Evolutionary conservation across 164 flowering plant genomes (phyloP).

Genomic region (Paratinospora sagittata): DNA sequence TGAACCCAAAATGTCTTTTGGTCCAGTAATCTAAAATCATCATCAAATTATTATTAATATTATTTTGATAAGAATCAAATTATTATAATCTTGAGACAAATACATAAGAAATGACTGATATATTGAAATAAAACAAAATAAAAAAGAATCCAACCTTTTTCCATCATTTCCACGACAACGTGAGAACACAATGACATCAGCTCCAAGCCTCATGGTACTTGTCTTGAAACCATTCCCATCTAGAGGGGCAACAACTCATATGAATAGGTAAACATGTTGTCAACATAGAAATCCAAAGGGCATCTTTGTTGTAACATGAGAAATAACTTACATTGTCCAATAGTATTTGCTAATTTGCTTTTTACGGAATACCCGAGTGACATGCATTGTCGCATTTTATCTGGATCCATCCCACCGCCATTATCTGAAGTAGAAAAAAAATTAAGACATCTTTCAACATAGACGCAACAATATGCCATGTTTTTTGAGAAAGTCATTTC

Average conservation of each 20-base stretch:
- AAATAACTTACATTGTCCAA: conserved; percentile 78
- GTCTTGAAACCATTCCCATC: conserved; percentile 15
- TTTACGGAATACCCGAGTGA: conserved; percentile 91
- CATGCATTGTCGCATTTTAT: conserved; percentile 92
- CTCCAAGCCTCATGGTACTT: conserved; percentile 10
- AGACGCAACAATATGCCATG: neutral
- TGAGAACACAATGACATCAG: conserved; percentile 27
- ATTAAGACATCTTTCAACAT: neutral
- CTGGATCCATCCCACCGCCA: conserved; percentile 96
- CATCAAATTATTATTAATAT: no score
- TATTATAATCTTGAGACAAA: neutral
- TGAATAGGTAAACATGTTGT: no score
- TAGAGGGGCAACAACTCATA: neutral
- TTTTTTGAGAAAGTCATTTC: no score
- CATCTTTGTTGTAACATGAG: no score
- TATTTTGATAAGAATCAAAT: no score
- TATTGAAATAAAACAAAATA: neutral
- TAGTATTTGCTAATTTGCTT: conserved; percentile 81
- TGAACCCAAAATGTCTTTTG: no score
- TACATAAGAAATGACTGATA: neutral
- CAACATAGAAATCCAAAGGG: no score
- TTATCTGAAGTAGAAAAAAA: conserved; percentile 19
- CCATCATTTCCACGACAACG: conserved; percentile 58
- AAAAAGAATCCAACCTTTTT: conserved; percentile 39
- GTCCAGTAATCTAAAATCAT: no score